These are phyloP conservation scores for Nannochloropsis gaditana DNA, from an alignment of 108 stramenopile genomes.

Conservation along the genomic window DNA sequence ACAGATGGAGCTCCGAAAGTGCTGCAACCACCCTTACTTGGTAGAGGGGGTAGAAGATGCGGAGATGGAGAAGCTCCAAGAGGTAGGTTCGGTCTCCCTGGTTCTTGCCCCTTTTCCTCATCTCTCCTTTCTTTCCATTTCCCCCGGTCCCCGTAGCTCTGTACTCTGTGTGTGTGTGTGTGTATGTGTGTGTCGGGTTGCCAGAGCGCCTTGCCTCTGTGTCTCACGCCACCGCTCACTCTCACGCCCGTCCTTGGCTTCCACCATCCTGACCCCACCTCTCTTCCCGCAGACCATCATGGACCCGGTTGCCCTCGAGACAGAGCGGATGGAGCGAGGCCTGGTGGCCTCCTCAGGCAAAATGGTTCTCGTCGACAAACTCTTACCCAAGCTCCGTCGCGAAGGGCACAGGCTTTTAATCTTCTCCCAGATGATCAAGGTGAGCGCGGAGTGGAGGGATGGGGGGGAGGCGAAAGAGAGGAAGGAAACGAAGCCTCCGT, in stretches of 20 bases:
- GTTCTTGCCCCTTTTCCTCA: neutral
- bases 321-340: constrained; percentile 70
- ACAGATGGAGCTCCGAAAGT: constrained; percentile 98
- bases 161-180: neutral
- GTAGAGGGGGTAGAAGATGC: constrained; percentile 85
- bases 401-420: constrained; percentile 96
- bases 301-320: constrained; percentile 15
- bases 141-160: neutral
- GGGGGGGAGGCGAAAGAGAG: neutral
- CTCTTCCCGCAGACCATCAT: neutral
- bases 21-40: constrained; percentile 98
- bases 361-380: constrained; percentile 98
- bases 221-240: neutral
- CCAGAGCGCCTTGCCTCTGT: neutral
- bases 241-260: too few relatives aligned
- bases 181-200: too few relatives aligned
- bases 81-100: constrained; percentile 18
- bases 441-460: constrained; percentile 10
- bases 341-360: constrained; percentile 85
- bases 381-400: constrained; percentile 82
- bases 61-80: constrained; percentile 72
- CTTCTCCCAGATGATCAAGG: constrained; percentile 87
- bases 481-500: neutral
- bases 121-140: neutral
- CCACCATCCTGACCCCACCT: neutral